These are phyloP conservation scores for Fagopyrum esculentum DNA, from an alignment of 148 eudicot species.

Conservation along the genomic window DNA sequence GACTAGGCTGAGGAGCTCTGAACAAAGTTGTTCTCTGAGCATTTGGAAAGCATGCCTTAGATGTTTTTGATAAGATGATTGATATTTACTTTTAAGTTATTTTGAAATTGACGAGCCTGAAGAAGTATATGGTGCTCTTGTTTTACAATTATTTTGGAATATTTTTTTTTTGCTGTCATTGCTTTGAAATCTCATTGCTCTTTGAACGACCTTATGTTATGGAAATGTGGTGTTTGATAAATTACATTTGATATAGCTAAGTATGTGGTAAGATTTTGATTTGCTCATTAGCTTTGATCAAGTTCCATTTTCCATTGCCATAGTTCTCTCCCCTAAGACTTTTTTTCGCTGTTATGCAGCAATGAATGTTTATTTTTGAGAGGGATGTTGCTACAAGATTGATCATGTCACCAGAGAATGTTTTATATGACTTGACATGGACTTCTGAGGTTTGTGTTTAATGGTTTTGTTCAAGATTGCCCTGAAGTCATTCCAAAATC, in stretches of 20 bases:
- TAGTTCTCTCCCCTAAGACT: too few relatives aligned
- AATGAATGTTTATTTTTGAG: too few relatives aligned
- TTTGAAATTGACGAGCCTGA: too few relatives aligned
- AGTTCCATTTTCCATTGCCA: background rate
- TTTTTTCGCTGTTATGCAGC: too few relatives aligned
- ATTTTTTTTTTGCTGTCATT: background rate
- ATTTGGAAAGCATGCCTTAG: conserved; percentile 87
- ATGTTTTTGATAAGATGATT: conserved; percentile 72
- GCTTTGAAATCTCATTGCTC: conserved; percentile 21
- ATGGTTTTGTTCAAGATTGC: background rate
- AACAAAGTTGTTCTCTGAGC: conserved; percentile 55
- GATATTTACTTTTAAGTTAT: conserved; percentile 32
- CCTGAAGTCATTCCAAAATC: background rate
- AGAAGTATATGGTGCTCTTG: conserved; percentile 22
- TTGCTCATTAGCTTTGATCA: background rate
- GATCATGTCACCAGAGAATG: background rate
- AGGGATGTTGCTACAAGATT: too few relatives aligned
- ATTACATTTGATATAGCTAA: background rate
- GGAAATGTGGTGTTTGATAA: background rate
- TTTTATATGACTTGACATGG: background rate
- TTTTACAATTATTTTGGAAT: background rate
- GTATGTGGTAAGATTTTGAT: background rate
- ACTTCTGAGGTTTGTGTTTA: background rate
- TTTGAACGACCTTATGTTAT: conserved; percentile 17
- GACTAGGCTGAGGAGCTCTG: conserved; percentile 93